Percentiles rank a stretch among this genome's conserved stretches.
Evolutionary conservation across 2,329 filamentous ascomycete genomes (phyloP).

Genomic region (Aurifilum marmelostoma): DNA sequence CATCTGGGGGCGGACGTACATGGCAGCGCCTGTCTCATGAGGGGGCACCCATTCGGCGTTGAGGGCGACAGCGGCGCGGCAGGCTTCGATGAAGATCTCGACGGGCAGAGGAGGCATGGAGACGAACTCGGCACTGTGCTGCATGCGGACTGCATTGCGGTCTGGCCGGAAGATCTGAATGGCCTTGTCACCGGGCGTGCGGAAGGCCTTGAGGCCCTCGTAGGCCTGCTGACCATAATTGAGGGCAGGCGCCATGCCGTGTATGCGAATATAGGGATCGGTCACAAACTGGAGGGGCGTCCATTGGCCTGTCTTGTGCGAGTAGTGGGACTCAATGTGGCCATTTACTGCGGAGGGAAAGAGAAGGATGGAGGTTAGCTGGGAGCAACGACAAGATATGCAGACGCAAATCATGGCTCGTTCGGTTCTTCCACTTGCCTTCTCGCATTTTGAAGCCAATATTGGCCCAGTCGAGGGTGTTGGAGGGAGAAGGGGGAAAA

Average conservation of each 20-base stretch:
- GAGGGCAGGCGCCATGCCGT: conserved; percentile 91
- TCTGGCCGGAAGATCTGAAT: conserved; percentile 89
- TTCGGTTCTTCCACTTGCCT: conserved; percentile 55
- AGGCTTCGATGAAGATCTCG: conserved; percentile 74
- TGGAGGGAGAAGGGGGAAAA: conserved; percentile 78
- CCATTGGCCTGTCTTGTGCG: conserved; percentile 75
- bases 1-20: conserved; percentile 89
- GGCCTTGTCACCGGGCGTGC: conserved; percentile 65
- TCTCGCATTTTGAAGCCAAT: conserved; percentile 92
- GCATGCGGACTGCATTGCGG: conserved; percentile 82
- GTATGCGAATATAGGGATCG: conserved; percentile 83
- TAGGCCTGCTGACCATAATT: conserved; percentile 99
- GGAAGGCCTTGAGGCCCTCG: conserved; percentile 98
- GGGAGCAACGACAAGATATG: background rate
- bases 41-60: conserved; percentile 93
- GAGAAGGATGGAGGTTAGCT: background rate
- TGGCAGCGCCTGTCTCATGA: conserved; percentile 82
- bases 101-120: conserved; percentile 81
- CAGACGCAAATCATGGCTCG: background rate
- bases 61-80: conserved; percentile 78
- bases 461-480: conserved; percentile 90
- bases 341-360: conserved; percentile 73
- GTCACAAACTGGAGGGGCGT: conserved; percentile 75
- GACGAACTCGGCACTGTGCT: conserved; percentile 80
- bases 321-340: conserved; percentile 88